Percentiles rank a stretch among this genome's conserved stretches.
Evolutionary conservation across 2,329 filamentous ascomycete genomes (phyloP).

Genomic region (Colletotrichum euphorbiae): DNA sequence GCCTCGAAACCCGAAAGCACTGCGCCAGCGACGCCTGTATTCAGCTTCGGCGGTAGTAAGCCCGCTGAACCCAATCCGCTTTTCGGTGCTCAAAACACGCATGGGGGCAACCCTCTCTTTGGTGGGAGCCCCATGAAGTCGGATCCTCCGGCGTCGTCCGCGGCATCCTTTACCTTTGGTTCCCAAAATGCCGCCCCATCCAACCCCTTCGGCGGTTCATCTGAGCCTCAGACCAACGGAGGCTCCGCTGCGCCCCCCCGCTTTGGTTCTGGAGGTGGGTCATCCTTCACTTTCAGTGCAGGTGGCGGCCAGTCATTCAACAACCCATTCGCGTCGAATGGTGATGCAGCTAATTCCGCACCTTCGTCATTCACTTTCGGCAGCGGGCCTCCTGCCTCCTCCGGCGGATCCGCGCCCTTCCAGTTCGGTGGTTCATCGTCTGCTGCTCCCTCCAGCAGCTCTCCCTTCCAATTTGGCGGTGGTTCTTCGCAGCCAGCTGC

Average conservation of each 20-base stretch:
- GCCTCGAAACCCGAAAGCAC: slow-evolving; percentile 23
- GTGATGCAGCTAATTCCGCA: slow-evolving; percentile 42
- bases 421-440: slow-evolving; percentile 51
- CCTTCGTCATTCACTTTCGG: slow-evolving; percentile 53
- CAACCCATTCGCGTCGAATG: slow-evolving; percentile 54
- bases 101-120: slow-evolving; percentile 49
- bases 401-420: slow-evolving; percentile 47
- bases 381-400: slow-evolving; percentile 40
- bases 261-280: slow-evolving; percentile 46
- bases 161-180: slow-evolving; percentile 54
- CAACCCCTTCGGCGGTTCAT: slow-evolving; percentile 33
- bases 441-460: slow-evolving; percentile 34
- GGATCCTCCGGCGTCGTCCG: slow-evolving; percentile 46
- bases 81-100: slow-evolving; percentile 50
- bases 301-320: slow-evolving; percentile 47
- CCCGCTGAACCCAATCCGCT: slow-evolving; percentile 49
- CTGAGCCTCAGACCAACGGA: slow-evolving; percentile 32
- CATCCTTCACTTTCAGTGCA: slow-evolving; percentile 42
- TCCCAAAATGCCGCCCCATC: slow-evolving; percentile 41
- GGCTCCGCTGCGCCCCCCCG: slow-evolving; percentile 43
- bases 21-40: slow-evolving; percentile 45
- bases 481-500: slow-evolving; percentile 29
- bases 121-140: slow-evolving; percentile 59
- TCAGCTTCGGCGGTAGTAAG: slow-evolving; percentile 51
- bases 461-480: slow-evolving; percentile 40